These are phyloP conservation scores for Candida cerambycidarum DNA, from an alignment of 805 yeast species.

Conservation along the genomic window DNA sequence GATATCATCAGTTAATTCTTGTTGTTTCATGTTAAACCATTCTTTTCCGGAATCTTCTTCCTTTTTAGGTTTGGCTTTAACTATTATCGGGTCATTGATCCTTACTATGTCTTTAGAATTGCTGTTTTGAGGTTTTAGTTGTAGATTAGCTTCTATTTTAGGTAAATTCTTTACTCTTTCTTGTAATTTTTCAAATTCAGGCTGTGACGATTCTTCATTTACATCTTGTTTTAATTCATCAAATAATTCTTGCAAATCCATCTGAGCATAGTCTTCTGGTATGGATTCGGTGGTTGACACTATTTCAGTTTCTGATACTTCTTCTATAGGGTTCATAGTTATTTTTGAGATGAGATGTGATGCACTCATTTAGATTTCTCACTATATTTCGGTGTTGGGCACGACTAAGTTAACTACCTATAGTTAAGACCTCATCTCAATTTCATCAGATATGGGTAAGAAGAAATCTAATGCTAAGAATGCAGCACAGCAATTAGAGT, in stretches of 20 bases:
- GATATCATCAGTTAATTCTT: slow-evolving; percentile 67
- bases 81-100: slow-evolving; percentile 49
- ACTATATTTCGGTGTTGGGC: too few species aligned
- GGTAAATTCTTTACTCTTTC: slow-evolving; percentile 37
- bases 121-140: slow-evolving; percentile 14
- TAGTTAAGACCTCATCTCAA: slow-evolving; percentile 6
- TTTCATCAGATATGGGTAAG: slow-evolving; percentile 16
- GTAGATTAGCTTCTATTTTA: slow-evolving; percentile 36
- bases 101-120: slow-evolving; percentile 23
- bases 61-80: slow-evolving; percentile 16
- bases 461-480: slow-evolving; percentile 24
- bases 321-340: slow-evolving; percentile 18
- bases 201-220: background rate
- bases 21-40: slow-evolving; percentile 82
- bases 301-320: slow-evolving; percentile 25
- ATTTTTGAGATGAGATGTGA: slow-evolving; percentile 7
- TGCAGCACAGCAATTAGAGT: slow-evolving; percentile 32
- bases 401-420: too few species aligned
- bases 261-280: slow-evolving; percentile 17
- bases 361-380: too few species aligned
- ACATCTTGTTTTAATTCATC: slow-evolving; percentile 27
- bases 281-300: slow-evolving; percentile 26
- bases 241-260: slow-evolving; percentile 28
- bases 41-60: slow-evolving; percentile 48
- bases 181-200: slow-evolving; percentile 35